Base-by-base conservation (phyloP, 2,329 filamentous ascomycete species). In the Phialocephala sp. region DNA sequence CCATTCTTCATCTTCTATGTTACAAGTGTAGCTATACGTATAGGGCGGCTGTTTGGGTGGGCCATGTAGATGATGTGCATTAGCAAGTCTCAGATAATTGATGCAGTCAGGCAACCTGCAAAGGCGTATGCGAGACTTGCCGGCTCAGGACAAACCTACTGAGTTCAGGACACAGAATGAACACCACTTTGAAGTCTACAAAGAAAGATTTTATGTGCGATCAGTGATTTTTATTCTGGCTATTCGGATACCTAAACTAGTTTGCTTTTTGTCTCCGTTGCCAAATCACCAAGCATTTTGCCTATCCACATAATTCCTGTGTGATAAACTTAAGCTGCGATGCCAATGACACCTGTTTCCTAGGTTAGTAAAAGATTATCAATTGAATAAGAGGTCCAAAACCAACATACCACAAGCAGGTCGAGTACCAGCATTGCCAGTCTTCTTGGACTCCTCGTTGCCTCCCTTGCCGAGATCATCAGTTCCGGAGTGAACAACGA, bases 381-480 rank as follows among this genome's bases (percentile, higher is more conserved):
- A 8, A 39, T 14, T 3, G 11, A 12, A 22, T 12, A 9, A 20
- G 22, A 6, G 45, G 4, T 14, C 32, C 24, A 3, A 52, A 20
- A 50, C 18, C 22, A 56, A 81, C 87, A 79, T 87, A 92, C 95
- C 95, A 83, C 95, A 99, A 79, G 95, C 95, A 79, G 95, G 95
- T 78, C 95, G 92, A 75, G 84, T 80, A 76, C 95, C 95, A 78
- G 95, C 95, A 80, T 98, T 99, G 74, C 95, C 95, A 72, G 95
- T 99, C 90, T 96, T 97, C 86, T 96, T 93, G 77, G 93, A 97
- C 85, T 98, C 93, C 83, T 94, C 92, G 83, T 92, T 89, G 74
- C 83, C 92, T 77, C 93, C 93, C 86, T 91, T 92, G 81, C 95
- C 95, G 72, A 99, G 92, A 79, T 99, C 95, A 79, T 99, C 95